Conservation (phyloP, 116 monocot genomes). For the Posidonia oceanica region DNA sequence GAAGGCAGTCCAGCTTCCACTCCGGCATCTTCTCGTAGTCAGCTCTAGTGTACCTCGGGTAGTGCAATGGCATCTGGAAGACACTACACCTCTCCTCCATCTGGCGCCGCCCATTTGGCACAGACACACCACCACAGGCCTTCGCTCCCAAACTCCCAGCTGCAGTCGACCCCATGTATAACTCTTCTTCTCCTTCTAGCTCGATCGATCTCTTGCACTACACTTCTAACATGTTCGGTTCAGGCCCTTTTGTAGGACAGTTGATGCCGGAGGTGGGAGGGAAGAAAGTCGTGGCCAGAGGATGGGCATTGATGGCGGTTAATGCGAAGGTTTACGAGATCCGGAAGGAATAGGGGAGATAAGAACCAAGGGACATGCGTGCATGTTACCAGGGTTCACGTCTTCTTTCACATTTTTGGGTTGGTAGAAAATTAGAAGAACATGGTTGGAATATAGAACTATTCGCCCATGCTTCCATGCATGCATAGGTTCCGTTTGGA, state of each 20-base stretch:
- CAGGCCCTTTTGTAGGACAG: background rate
- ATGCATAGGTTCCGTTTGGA: too few species aligned
- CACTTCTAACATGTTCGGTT: too few species aligned
- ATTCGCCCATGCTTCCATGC: too few species aligned
- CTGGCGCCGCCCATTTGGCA: background rate
- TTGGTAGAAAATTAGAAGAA: background rate
- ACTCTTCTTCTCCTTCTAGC: background rate
- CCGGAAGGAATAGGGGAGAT: background rate
- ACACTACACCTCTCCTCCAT: constrained; percentile 1
- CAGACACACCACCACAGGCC: background rate
- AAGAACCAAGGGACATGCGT: background rate
- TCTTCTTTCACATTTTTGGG: background rate
- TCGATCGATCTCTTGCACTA: background rate
- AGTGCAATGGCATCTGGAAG: constrained; percentile 41
- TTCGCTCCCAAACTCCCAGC: too few species aligned
- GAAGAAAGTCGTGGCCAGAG: background rate
- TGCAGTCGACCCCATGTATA: background rate
- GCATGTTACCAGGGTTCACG: background rate
- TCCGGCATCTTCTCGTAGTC: constrained; percentile 38
- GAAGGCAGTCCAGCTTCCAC: constrained; percentile 28
- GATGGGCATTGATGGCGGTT: background rate
- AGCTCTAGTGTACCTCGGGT: constrained; percentile 27
- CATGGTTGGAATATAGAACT: background rate
- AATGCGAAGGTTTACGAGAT: background rate
- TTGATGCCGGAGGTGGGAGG: constrained; percentile 1